Conservation (phyloP, 345 rosid genomes). For the Citrus reticulata region DNA sequence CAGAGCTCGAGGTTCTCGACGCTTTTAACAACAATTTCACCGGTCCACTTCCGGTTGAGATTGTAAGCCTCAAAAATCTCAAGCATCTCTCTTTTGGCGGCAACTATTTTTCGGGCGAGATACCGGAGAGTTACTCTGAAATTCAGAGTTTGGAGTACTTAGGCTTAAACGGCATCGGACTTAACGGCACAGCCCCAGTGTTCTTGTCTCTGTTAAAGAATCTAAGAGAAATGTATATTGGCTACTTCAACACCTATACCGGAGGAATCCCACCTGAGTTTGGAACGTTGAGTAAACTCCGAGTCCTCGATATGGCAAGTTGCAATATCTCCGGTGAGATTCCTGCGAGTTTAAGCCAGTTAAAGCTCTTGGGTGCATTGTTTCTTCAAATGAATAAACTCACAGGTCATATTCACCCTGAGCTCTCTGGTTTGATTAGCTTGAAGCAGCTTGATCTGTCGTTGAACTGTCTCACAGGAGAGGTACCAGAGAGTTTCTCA, state of each 20-base stretch:
- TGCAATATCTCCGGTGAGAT: slow-evolving; percentile 70
- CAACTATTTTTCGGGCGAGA: slow-evolving; percentile 63
- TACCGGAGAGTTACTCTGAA: slow-evolving; percentile 65
- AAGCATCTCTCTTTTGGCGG: slow-evolving; percentile 64
- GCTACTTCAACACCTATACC: slow-evolving; percentile 51
- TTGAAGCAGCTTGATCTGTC: slow-evolving; percentile 73
- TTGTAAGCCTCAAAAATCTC: slow-evolving; percentile 46
- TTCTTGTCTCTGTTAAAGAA: slow-evolving; percentile 57
- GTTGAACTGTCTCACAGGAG: slow-evolving; percentile 59
- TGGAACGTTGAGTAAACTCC: slow-evolving; percentile 51
- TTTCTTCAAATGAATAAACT: slow-evolving; percentile 70
- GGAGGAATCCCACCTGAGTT: slow-evolving; percentile 78
- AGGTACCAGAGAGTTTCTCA: slow-evolving; percentile 58
- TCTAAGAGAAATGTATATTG: slow-evolving; percentile 45
- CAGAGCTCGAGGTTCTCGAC: slow-evolving; percentile 58
- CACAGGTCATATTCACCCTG: slow-evolving; percentile 67
- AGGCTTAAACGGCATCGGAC: slow-evolving; percentile 52
- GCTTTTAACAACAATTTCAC: slow-evolving; percentile 61
- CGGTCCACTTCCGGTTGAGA: slow-evolving; percentile 52
- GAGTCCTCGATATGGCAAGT: slow-evolving; percentile 54
- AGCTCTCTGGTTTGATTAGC: slow-evolving; percentile 56
- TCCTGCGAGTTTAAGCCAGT: slow-evolving; percentile 52
- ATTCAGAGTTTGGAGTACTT: slow-evolving; percentile 59
- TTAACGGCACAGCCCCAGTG: slow-evolving; percentile 50
- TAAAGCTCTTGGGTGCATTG: slow-evolving; percentile 47